Evolutionary conservation across 2,329 filamentous ascomycete genomes (phyloP).

Genomic region (Epichloe uncinata): DNA sequence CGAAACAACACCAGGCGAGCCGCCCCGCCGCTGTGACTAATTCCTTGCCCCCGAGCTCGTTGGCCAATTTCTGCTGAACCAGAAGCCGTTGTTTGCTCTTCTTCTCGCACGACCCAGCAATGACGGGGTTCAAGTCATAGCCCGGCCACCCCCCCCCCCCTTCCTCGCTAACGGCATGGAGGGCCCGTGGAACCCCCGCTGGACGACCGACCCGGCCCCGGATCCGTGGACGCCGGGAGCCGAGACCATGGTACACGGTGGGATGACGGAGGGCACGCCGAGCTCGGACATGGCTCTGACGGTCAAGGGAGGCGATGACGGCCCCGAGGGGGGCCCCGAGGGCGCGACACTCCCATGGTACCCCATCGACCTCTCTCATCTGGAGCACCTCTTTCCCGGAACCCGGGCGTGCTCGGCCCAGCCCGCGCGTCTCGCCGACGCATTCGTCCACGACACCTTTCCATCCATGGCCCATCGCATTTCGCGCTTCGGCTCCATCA

Average conservation of each 20-base stretch:
- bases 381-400: conserved; percentile 21
- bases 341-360: conserved; percentile 8
- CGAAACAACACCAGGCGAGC: no score
- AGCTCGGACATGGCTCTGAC: background rate
- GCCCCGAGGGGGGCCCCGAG: background rate
- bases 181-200: conserved; percentile 49
- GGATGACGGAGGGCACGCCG: conserved; percentile 2
- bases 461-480: conserved; percentile 41
- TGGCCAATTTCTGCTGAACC: no score
- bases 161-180: conserved; percentile 35
- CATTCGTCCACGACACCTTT: conserved; percentile 39
- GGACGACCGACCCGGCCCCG: conserved; percentile 27
- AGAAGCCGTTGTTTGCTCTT: background rate
- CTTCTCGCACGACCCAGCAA: background rate
- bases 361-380: conserved; percentile 20
- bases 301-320: background rate
- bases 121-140: background rate
- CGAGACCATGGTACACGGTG: conserved; percentile 2
- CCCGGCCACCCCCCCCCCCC: background rate
- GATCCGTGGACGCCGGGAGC: conserved; percentile 11
- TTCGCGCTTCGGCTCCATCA: conserved; percentile 44
- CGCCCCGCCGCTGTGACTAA: no score
- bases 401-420: conserved; percentile 13
- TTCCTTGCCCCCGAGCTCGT: no score
- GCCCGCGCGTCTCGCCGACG: conserved; percentile 28